Percentiles rank a stretch among this genome's conserved stretches.
These are phyloP conservation scores for Aspergillaceae sp. DNA, from an alignment of 2,329 filamentous ascomycete genomes.

Conservation along the genomic window DNA sequence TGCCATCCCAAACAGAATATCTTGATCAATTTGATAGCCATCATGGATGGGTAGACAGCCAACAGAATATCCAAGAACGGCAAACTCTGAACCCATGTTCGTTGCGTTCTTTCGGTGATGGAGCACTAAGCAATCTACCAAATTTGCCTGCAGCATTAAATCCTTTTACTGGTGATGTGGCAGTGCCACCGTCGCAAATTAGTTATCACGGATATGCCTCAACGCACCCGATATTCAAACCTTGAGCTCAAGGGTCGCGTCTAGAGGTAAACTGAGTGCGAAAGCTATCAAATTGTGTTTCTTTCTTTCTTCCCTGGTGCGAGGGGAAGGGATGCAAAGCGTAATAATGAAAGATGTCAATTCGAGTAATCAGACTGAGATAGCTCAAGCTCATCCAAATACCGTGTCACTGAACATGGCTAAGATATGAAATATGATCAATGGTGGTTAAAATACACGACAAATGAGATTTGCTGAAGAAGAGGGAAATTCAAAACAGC, in stretches of 20 bases:
- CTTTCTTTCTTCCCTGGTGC: background rate
- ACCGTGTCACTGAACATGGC: too few species aligned
- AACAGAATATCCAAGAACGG: conserved; percentile 17
- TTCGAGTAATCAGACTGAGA: too few species aligned
- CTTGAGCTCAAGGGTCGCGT: background rate
- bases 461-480: too few species aligned
- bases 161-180: conserved; percentile 21
- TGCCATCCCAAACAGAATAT: conserved; percentile 20
- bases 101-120: conserved; percentile 16
- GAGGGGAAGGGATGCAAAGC: background rate
- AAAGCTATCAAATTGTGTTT: background rate
- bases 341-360: background rate
- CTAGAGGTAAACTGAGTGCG: too few species aligned
- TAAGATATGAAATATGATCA: too few species aligned
- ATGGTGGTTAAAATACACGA: too few species aligned
- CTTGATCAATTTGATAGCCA: conserved; percentile 20
- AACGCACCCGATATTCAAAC: conserved; percentile 9
- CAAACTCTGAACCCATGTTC: conserved; percentile 11
- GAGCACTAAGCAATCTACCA: conserved; percentile 13
- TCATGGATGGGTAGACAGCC: conserved; percentile 21
- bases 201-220: conserved; percentile 22
- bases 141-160: conserved; percentile 22
- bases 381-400: too few species aligned
- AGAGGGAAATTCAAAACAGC: too few species aligned
- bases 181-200: conserved; percentile 21